phyloP scores from a whole-genome alignment of 495 filamentous ascomycete species.

The Lepidopterella palustris region DNA sequence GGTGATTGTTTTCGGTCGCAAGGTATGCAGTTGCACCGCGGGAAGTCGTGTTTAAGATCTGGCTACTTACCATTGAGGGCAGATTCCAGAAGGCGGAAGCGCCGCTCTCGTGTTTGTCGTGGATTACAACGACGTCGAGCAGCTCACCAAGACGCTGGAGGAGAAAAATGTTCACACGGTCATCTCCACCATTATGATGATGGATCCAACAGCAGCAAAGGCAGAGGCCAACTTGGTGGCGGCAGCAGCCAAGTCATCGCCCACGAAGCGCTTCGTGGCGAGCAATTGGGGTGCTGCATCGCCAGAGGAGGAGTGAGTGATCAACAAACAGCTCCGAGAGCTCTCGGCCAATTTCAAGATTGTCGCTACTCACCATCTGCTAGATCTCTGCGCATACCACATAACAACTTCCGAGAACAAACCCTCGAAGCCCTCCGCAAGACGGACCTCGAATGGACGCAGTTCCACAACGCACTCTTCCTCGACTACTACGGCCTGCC shows the following conservation, averaged over 20 bases:
- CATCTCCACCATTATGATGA: slow-evolving; percentile 1
- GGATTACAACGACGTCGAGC: slow-evolving; percentile 12
- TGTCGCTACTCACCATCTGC: neutral
- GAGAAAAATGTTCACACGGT: slow-evolving; percentile 4
- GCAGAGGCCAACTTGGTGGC: neutral
- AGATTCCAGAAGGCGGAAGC: slow-evolving; percentile 2
- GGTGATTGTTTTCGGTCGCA: slow-evolving; percentile 1
- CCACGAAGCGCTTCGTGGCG: slow-evolving; percentile 7
- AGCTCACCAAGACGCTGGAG: neutral
- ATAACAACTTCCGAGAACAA: neutral
- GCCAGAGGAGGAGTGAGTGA: slow-evolving; percentile 2
- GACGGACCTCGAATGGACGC: slow-evolving; percentile 43
- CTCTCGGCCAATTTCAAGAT: too few relatives aligned
- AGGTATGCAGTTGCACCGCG: neutral
- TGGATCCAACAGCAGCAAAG: slow-evolving; percentile 9
- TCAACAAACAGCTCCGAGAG: neutral
- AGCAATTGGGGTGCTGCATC: slow-evolving; percentile 3
- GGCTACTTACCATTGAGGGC: neutral
- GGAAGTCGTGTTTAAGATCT: neutral
- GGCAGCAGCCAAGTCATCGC: slow-evolving; percentile 1
- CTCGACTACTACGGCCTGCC: slow-evolving; percentile 53
- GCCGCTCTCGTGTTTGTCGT: neutral
- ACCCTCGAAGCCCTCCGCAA: slow-evolving; percentile 3
- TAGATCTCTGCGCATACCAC: slow-evolving; percentile 3
- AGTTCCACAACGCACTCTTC: slow-evolving; percentile 47